Evolutionary conservation across 2,329 filamentous ascomycete genomes (phyloP).

Genomic region (Trichophyton mentagrophytes): DNA sequence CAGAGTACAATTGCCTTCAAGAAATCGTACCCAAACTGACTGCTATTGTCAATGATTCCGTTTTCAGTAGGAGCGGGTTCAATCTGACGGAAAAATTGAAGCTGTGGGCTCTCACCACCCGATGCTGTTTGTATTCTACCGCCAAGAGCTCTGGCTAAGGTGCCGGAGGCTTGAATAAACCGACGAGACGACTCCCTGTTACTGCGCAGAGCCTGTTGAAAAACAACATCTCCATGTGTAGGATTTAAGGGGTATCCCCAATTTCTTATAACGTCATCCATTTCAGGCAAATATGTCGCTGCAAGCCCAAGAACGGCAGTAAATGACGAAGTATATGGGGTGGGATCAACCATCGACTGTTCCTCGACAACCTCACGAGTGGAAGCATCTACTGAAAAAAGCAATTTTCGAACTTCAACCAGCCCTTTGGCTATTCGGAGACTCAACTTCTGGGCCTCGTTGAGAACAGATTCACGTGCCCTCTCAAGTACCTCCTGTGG

Average conservation of each 20-base stretch:
- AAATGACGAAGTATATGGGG: conserved; percentile 28
- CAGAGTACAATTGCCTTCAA: conserved; percentile 51
- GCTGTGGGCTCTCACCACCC: conserved; percentile 25
- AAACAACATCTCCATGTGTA: conserved; percentile 36
- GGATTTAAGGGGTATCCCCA: conserved; percentile 52
- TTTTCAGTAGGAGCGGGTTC: conserved; percentile 36
- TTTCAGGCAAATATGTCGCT: conserved; percentile 39
- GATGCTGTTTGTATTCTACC: conserved; percentile 37
- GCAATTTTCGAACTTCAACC: conserved; percentile 41
- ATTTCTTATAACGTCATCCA: conserved; percentile 42
- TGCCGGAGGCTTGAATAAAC: conserved; percentile 51
- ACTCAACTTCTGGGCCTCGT: conserved; percentile 40
- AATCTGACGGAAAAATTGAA: conserved; percentile 39
- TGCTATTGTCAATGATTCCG: conserved; percentile 25
- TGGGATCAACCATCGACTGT: conserved; percentile 18
- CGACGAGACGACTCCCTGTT: conserved; percentile 45
- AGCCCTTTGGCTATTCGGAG: conserved; percentile 44
- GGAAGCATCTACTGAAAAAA: conserved; percentile 41
- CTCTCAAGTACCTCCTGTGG: conserved; percentile 27
- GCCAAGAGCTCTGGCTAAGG: conserved; percentile 44
- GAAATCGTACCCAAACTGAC: conserved; percentile 53
- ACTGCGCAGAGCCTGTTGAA: conserved; percentile 45
- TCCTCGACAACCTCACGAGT: conserved; percentile 22
- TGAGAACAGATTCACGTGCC: conserved; percentile 36
- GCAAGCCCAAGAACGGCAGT: conserved; percentile 33